These are phyloP conservation scores for Metschnikowia aberdeeniae DNA, from an alignment of 805 yeast genomes.

Conservation along the genomic window DNA sequence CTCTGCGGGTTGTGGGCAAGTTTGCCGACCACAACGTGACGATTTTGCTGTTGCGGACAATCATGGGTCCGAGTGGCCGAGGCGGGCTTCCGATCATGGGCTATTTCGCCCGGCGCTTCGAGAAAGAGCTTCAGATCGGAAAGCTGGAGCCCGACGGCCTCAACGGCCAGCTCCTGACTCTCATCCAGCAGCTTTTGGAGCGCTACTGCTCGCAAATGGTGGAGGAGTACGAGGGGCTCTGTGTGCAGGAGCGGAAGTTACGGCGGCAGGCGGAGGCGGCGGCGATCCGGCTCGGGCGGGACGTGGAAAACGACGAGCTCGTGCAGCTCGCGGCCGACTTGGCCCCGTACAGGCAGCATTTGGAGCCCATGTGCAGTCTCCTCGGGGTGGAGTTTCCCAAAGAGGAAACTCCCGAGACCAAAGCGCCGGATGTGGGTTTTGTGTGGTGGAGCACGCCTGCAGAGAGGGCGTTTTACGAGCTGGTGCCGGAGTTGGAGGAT, in stretches of 20 bases:
- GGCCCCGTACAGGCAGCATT: conserved; percentile 4
- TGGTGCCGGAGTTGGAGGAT: conserved; percentile 41
- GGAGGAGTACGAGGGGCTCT: conserved; percentile 1
- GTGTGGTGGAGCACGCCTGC: conserved; percentile 62
- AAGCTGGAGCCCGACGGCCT: background rate
- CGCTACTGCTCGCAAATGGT: conserved; percentile 1
- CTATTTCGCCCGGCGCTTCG: conserved; percentile 32
- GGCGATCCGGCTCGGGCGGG: conserved; percentile 2
- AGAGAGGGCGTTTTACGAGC: conserved; percentile 60
- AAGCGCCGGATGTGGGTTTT: background rate
- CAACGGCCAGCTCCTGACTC: conserved; percentile 1
- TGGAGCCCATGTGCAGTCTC: conserved; percentile 9
- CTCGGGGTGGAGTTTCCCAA: conserved; percentile 8
- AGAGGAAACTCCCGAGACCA: conserved; percentile 17
- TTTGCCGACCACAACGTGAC: conserved; percentile 12
- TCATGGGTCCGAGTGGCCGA: background rate
- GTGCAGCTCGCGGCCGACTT: conserved; percentile 6
- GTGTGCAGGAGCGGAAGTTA: background rate
- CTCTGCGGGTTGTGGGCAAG: conserved; percentile 6
- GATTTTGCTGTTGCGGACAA: conserved; percentile 2
- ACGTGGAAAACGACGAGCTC: conserved; percentile 1
- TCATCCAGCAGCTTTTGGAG: conserved; percentile 1
- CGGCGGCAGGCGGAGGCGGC: background rate
- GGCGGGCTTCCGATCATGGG: conserved; percentile 36
- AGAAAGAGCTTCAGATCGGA: background rate